Evolutionary conservation across 257 asterid species (phyloP).

Genomic region (Penstemon eatonii): DNA sequence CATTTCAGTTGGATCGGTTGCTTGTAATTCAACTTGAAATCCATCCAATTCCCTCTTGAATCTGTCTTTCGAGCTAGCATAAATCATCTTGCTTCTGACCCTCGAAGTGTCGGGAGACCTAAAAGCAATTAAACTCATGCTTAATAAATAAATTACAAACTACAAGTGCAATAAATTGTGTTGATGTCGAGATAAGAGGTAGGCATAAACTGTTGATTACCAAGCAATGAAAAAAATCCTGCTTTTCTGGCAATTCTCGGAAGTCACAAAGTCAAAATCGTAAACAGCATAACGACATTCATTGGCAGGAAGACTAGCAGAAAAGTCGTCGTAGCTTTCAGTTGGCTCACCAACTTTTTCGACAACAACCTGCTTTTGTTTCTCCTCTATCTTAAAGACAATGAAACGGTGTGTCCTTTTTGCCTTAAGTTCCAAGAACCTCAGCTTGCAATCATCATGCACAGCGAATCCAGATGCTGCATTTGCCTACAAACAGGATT

Average conservation of each 20-base stretch:
- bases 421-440: constrained; percentile 60
- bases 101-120: constrained; percentile 67
- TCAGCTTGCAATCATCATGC: constrained; percentile 61
- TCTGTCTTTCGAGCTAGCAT: constrained; percentile 59
- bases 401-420: constrained; percentile 56
- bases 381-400: constrained; percentile 61
- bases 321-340: constrained; percentile 50
- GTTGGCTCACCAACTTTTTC: constrained; percentile 59
- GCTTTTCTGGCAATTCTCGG: constrained; percentile 62
- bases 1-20: constrained; percentile 78
- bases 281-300: constrained; percentile 65
- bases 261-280: constrained; percentile 63
- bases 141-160: background rate
- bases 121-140: background rate
- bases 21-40: constrained; percentile 62
- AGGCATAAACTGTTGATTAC: constrained; percentile 22
- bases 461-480: constrained; percentile 69
- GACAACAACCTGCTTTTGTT: constrained; percentile 56
- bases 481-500: constrained; percentile 42
- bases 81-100: constrained; percentile 69
- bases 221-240: constrained; percentile 69
- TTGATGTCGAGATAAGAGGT: background rate
- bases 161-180: constrained; percentile 4
- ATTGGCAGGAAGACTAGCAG: constrained; percentile 54
- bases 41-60: constrained; percentile 61